Percentiles rank a stretch among this genome's conserved stretches.
Evolutionary conservation across 2,329 filamentous ascomycete genomes (phyloP).

Genomic region (Cadophora luteo-olivacea): DNA sequence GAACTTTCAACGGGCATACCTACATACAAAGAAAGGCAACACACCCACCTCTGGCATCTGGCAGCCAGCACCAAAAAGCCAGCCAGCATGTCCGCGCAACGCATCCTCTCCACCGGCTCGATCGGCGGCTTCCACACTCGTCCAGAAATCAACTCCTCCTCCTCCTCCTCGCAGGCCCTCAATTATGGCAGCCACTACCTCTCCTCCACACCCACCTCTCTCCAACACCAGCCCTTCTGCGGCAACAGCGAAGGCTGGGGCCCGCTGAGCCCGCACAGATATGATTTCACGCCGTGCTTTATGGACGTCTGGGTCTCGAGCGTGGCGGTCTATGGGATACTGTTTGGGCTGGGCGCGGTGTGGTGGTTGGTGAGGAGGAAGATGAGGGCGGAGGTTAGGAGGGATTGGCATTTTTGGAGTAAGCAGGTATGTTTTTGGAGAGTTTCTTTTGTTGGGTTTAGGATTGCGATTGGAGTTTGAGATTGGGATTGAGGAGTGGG

Average conservation of each 20-base stretch:
- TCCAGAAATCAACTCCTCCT: constrained; percentile 47
- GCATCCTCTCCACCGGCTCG: constrained; percentile 58
- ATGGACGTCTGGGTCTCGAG: constrained; percentile 86
- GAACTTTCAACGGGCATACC: not conserved
- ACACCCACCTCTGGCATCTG: constrained; percentile 18
- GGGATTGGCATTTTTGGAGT: constrained; percentile 91
- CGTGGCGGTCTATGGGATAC: constrained; percentile 79
- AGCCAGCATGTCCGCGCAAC: constrained; percentile 31
- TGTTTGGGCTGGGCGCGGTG: constrained; percentile 78
- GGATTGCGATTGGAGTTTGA: not conserved
- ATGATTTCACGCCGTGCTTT: constrained; percentile 97
- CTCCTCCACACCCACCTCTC: constrained; percentile 46
- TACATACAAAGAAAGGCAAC: not conserved
- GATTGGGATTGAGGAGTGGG: not conserved
- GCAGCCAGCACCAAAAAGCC: constrained; percentile 1
- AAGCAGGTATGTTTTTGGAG: constrained; percentile 76
- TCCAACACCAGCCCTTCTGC: constrained; percentile 72
- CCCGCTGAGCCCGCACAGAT: constrained; percentile 83
- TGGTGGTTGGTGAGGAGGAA: constrained; percentile 80
- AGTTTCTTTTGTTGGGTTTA: not conserved
- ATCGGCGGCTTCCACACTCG: constrained; percentile 62
- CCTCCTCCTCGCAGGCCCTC: constrained; percentile 42
- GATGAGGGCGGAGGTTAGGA: constrained; percentile 69
- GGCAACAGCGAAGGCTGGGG: constrained; percentile 95
- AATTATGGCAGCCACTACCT: constrained; percentile 63